Conservation (phyloP, 129 eudicot genomes). For the Flaveria ramosissima region DNA sequence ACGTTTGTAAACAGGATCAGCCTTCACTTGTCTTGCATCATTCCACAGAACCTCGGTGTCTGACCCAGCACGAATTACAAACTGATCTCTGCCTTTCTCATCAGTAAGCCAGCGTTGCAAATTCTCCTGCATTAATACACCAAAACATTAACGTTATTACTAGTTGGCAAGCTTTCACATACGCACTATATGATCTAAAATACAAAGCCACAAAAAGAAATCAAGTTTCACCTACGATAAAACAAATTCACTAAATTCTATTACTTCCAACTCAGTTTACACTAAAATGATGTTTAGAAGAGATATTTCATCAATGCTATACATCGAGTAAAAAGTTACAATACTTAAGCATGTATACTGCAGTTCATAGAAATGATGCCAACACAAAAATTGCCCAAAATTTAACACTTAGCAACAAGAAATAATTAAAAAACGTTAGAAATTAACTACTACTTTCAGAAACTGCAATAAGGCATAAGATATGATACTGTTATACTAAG, state of each 20-base stretch:
- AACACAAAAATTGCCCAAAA: not conserved
- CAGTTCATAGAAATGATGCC: not conserved
- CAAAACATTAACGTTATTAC: not conserved
- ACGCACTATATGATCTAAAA: not conserved
- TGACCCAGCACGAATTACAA: constrained; percentile 74
- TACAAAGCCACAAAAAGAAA: not conserved
- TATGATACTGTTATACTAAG: too few relatives aligned
- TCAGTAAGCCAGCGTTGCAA: constrained; percentile 85
- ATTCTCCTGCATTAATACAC: constrained; percentile 56
- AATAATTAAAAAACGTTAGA: not conserved
- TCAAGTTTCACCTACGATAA: not conserved
- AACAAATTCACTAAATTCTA: not conserved
- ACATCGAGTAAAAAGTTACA: not conserved
- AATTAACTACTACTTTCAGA: not conserved
- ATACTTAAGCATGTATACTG: too few relatives aligned
- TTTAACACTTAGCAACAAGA: not conserved
- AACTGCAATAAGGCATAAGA: not conserved
- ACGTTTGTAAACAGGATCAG: constrained; percentile 79
- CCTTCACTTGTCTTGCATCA: constrained; percentile 82
- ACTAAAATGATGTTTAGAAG: not conserved
- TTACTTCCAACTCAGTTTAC: not conserved
- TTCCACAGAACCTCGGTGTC: constrained; percentile 88
- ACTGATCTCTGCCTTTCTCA: constrained; percentile 87
- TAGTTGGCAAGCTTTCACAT: not conserved
- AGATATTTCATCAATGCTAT: not conserved